phyloP scores from a whole-genome alignment of 2,329 filamentous ascomycete species.

The Phialophora expanda region DNA sequence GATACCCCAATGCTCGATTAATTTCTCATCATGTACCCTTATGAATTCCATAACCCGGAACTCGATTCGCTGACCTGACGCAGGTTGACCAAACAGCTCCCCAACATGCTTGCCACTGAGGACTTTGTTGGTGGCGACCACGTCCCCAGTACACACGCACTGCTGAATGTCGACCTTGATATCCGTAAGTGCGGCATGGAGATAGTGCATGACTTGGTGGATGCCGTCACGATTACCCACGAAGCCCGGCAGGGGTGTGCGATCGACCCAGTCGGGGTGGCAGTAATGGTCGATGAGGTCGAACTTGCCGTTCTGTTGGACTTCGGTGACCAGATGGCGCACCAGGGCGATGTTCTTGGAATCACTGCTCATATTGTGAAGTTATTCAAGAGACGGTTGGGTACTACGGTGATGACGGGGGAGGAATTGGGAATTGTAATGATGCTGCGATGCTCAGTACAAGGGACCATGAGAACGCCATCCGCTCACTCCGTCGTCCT shows the following conservation, averaged over 20 bases:
- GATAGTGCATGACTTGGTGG: neutral
- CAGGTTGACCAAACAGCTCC: conserved; percentile 1
- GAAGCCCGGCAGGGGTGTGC: neutral
- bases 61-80: neutral
- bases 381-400: neutral
- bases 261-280: neutral
- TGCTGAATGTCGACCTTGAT: conserved; percentile 8
- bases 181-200: neutral
- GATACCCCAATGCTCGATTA: conserved; percentile 7
- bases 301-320: neutral
- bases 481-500: too few species aligned
- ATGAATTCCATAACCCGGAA: conserved; percentile 6
- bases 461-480: too few species aligned
- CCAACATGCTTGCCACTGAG: neutral
- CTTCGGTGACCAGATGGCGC: neutral
- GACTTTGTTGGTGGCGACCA: conserved; percentile 9
- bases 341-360: conserved; percentile 3
- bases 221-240: neutral
- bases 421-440: too few species aligned
- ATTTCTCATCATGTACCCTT: neutral
- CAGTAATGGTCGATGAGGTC: conserved; percentile 1
- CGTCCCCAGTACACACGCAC: neutral
- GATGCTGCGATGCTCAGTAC: too few species aligned
- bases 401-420: too few species aligned
- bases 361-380: conserved; percentile 3